phyloP scores from a whole-genome alignment of 2,329 filamentous ascomycete species.

The Xylariales sp. region DNA sequence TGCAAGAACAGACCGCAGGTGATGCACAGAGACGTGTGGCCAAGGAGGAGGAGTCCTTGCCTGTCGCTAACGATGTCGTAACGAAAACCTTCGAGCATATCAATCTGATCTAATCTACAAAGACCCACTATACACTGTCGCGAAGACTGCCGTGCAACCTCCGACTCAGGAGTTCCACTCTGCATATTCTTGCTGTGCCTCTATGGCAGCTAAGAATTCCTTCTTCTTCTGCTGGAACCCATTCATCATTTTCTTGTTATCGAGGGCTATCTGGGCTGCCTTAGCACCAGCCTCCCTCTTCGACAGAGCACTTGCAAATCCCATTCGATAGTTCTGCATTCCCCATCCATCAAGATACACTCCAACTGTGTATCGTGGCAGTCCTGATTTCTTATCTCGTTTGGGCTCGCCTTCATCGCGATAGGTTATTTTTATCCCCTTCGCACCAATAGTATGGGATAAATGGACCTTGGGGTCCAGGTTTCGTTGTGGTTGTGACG shows the following conservation, averaged over 20 bases:
- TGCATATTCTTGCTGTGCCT: slow-evolving; percentile 5
- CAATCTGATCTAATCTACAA: too few relatives aligned
- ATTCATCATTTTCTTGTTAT: slow-evolving; percentile 61
- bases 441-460: slow-evolving; percentile 46
- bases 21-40: too few relatives aligned
- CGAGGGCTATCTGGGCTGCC: slow-evolving; percentile 60
- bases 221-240: slow-evolving; percentile 43
- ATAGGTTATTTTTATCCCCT: slow-evolving; percentile 58
- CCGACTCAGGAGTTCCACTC: neutral
- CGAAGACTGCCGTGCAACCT: too few relatives aligned
- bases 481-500: slow-evolving; percentile 9
- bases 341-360: slow-evolving; percentile 67
- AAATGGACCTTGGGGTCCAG: slow-evolving; percentile 49
- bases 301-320: slow-evolving; percentile 56
- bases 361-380: slow-evolving; percentile 58
- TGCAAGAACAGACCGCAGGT: too few relatives aligned
- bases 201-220: slow-evolving; percentile 30
- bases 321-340: slow-evolving; percentile 57
- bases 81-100: too few relatives aligned
- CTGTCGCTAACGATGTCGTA: too few relatives aligned
- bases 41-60: too few relatives aligned
- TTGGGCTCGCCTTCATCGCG: slow-evolving; percentile 49
- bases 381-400: slow-evolving; percentile 48
- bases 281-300: slow-evolving; percentile 67
- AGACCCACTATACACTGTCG: too few relatives aligned